Evolutionary conservation across 2,329 filamentous ascomycete genomes (phyloP).

Genomic region (Epichloe brachyelytri): DNA sequence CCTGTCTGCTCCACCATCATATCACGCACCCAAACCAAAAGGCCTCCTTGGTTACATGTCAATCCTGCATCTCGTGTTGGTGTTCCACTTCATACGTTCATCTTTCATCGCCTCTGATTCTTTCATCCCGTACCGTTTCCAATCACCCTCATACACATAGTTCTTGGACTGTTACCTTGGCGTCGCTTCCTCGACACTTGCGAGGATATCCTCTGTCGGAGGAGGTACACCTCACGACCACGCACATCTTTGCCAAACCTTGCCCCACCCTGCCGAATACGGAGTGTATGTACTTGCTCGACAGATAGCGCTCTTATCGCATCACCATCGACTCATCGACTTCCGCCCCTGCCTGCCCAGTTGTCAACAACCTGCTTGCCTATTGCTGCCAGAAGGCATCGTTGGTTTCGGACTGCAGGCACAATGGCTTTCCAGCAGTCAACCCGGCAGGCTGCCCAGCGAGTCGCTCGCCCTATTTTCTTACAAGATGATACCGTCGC

Average conservation of each 20-base stretch:
- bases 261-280: background rate
- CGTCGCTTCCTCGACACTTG: background rate
- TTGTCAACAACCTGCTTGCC: background rate
- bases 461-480: constrained; percentile 29
- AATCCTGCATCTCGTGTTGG: background rate
- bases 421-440: constrained; percentile 49
- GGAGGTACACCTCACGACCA: background rate
- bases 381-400: background rate
- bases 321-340: background rate
- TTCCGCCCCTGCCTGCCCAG: background rate
- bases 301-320: constrained; percentile 4
- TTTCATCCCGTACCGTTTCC: background rate
- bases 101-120: background rate
- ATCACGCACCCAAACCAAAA: background rate
- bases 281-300: background rate
- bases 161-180: background rate
- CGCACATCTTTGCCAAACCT: background rate
- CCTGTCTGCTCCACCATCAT: background rate
- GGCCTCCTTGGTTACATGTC: background rate
- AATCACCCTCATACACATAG: background rate
- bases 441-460: constrained; percentile 38
- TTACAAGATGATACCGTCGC: constrained; percentile 23
- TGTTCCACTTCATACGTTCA: background rate
- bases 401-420: background rate
- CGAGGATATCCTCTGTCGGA: background rate